These are phyloP conservation scores for Calamus simplicifolius DNA, from an alignment of 176 grass and related monocot species.

Conservation along the genomic window DNA sequence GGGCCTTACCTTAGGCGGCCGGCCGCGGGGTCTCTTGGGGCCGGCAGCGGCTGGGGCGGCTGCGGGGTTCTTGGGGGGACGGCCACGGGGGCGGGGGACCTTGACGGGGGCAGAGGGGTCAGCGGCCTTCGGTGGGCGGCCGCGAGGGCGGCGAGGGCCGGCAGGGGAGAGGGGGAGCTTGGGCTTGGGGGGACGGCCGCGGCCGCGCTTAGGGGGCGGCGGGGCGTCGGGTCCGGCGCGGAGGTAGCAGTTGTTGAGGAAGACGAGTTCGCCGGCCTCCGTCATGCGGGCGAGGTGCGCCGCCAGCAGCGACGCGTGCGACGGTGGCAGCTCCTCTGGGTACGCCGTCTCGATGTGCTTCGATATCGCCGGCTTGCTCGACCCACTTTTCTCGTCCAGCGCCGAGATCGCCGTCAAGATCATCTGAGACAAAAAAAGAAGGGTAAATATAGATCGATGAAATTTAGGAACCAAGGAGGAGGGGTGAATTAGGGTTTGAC, in stretches of 20 bases:
- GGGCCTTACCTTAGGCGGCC: conserved; percentile 44
- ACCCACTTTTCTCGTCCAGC: conserved; percentile 44
- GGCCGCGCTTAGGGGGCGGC: conserved; percentile 35
- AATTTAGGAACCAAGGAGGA: background rate
- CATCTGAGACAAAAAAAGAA: conserved; percentile 27
- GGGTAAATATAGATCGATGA: too few species aligned
- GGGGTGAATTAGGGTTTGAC: conserved; percentile 1
- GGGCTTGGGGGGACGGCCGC: conserved; percentile 58
- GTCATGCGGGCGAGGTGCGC: conserved; percentile 58
- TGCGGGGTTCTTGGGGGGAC: conserved; percentile 44
- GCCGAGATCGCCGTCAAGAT: conserved; percentile 52
- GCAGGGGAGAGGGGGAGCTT: conserved; percentile 10
- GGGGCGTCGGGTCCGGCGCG: background rate
- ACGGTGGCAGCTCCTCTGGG: conserved; percentile 30
- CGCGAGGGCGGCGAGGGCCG: conserved; percentile 29
- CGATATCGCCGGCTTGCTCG: conserved; percentile 55
- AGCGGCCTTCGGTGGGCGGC: conserved; percentile 60
- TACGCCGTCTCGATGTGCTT: conserved; percentile 42
- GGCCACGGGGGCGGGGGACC: conserved; percentile 58
- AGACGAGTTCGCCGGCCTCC: conserved; percentile 39
- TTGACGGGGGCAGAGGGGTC: conserved; percentile 56
- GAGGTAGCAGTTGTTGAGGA: conserved; percentile 21
- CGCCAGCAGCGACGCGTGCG: conserved; percentile 52
- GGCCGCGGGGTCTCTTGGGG: conserved; percentile 21
- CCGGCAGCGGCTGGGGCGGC: background rate